Evolutionary conservation across 192 early-diverging fungal genomes (phyloP).

Genomic region (Chytriomyces hyalinus): DNA sequence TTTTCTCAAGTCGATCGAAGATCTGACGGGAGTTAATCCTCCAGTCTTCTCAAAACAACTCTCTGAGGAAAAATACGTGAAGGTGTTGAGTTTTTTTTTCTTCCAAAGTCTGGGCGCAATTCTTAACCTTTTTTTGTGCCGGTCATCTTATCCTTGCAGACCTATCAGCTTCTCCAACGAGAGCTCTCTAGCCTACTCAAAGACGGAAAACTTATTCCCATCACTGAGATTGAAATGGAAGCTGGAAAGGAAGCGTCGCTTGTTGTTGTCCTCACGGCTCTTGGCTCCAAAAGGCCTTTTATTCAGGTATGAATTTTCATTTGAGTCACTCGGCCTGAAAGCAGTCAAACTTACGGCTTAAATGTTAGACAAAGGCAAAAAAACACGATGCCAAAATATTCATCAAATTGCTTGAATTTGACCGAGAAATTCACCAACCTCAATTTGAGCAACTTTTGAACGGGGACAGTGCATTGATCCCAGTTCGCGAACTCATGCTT

Average conservation of each 20-base stretch:
- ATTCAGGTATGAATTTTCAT: slow-evolving; percentile 56
- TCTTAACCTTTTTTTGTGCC: neutral
- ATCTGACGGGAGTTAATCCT: slow-evolving; percentile 59
- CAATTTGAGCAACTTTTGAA: slow-evolving; percentile 78
- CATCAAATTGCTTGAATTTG: slow-evolving; percentile 85
- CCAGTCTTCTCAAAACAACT: slow-evolving; percentile 72
- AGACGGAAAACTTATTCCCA: slow-evolving; percentile 70
- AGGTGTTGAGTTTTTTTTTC: slow-evolving; percentile 51
- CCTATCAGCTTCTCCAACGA: slow-evolving; percentile 59
- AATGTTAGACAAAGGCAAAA: slow-evolving; percentile 62
- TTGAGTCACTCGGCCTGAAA: slow-evolving; percentile 23
- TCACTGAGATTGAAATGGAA: slow-evolving; percentile 64
- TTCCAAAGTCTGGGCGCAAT: neutral
- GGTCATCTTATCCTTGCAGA: neutral
- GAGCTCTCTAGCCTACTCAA: slow-evolving; percentile 76
- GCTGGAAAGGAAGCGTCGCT: slow-evolving; percentile 70
- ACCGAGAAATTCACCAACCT: slow-evolving; percentile 77
- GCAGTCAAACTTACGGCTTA: slow-evolving; percentile 68
- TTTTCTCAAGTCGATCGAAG: slow-evolving; percentile 68
- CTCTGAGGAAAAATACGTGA: slow-evolving; percentile 76
- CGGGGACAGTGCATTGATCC: slow-evolving; percentile 65
- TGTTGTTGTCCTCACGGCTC: slow-evolving; percentile 76
- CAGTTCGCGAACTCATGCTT: slow-evolving; percentile 89
- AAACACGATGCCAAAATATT: slow-evolving; percentile 86
- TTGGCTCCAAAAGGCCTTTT: slow-evolving; percentile 57